These are phyloP conservation scores for Vaccinium darrowii DNA, from an alignment of 148 eudicot species.

Conservation along the genomic window DNA sequence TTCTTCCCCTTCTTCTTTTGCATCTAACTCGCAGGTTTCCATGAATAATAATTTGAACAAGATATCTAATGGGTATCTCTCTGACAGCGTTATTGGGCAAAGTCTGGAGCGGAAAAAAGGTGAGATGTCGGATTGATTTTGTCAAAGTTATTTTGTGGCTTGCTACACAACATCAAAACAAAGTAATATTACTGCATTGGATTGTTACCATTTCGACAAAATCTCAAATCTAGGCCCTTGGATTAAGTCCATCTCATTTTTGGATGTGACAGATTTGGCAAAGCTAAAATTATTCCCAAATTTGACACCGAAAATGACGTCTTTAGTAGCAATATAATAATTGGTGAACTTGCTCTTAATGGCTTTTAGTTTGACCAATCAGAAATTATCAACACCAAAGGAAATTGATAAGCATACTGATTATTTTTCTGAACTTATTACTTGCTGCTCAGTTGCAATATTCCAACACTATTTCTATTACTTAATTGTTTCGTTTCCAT, in stretches of 20 bases:
- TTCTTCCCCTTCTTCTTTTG: neutral
- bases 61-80: constrained; percentile 1
- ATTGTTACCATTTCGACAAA: neutral
- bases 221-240: too few relatives aligned
- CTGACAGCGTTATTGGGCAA: neutral
- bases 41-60: neutral
- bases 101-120: constrained; percentile 12
- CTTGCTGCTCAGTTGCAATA: too few relatives aligned
- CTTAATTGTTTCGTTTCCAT: neutral
- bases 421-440: neutral
- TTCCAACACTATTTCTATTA: neutral
- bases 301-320: neutral
- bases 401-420: neutral
- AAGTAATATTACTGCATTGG: neutral
- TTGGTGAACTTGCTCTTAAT: neutral
- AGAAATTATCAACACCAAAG: neutral
- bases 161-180: neutral
- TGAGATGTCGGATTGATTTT: neutral
- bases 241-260: neutral
- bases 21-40: constrained; percentile 1
- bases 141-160: neutral
- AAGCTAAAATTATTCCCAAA: neutral
- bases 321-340: neutral
- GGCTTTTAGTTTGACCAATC: neutral
- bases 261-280: too few relatives aligned